Base-by-base conservation (phyloP, 192 early-diverging fungal species). In the Backusella sp. region DNA sequence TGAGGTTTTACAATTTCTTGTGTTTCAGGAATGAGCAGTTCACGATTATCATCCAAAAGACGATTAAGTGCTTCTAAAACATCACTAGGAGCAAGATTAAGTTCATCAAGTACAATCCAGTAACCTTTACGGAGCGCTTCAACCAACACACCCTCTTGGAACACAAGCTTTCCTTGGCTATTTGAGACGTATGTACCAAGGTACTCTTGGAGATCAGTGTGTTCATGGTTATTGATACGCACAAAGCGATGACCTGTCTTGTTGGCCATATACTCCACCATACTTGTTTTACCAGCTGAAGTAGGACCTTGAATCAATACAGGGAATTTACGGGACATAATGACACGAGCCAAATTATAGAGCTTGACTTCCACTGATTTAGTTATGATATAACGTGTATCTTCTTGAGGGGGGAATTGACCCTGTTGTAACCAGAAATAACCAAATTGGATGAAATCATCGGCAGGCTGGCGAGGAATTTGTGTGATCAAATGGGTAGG, bases 141-240 rank as follows among this genome's bases (percentile, higher is more conserved):
- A 8, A 99, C 96, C 35, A 99, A 84, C 8, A 96, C 89, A 73
- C 98, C 98, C 86, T 99, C 98, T 80, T 95, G 93, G 86, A 98
- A 99, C 56, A 95, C 94, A 34, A 99, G 87, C 72, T 88, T 87
- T 4, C 95, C 97, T 56, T 94, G 89, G 1, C 86, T 71, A 65
- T 94, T 90, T 14, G 95, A 91, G 1, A 96, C 89, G 76, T 98
- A 99, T 0, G 93, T 90, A 70, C 98, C 98, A 41, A 99, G 85
- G 79, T 98, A 99, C 83, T 98, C 97, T 82, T 98, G 96, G 77
- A 99, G 76, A 79, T 99, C 98, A 1, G 98, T 99, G 80, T 98
- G 96, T 83, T 98, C 97, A 84, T 99, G 98, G 82, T 99, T 99
- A 83, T 99, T 99, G 80, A 99, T 96, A 52, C 98, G 92, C 28